Evolutionary conservation across 306 rosid genomes (phyloP).

Genomic region (Hippophae gyantsensis): DNA sequence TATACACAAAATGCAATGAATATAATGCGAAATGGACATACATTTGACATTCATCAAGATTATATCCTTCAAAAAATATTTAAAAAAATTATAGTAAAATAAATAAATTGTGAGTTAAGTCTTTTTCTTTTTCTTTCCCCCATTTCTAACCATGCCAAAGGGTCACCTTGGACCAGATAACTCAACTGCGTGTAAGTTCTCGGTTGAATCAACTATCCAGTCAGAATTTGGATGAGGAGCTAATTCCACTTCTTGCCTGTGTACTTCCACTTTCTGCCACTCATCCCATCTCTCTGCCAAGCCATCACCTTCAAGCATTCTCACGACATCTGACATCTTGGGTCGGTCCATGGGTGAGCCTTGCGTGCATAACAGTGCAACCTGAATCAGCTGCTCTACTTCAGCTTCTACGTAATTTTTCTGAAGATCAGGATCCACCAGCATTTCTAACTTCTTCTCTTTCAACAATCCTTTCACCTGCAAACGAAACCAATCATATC

Average conservation of each 20-base stretch:
- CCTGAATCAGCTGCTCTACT: conserved; percentile 96
- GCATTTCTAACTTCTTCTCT: conserved; percentile 85
- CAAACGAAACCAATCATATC: conserved; percentile 14
- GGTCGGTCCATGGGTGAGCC: conserved; percentile 96
- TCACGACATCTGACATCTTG: conserved; percentile 94
- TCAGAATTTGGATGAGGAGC: conserved; percentile 84
- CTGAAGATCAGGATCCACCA: conserved; percentile 93
- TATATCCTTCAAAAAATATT: conserved; percentile 22
- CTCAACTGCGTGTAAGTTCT: conserved; percentile 92
- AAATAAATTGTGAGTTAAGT: conserved; percentile 32
- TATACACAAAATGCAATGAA: conserved; percentile 83
- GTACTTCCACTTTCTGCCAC: conserved; percentile 96
- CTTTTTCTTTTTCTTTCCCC: conserved; percentile 22
- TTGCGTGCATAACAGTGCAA: conserved; percentile 94
- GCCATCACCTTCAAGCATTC: conserved; percentile 98
- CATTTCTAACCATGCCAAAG: conserved; percentile 16
- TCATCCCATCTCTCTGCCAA: conserved; percentile 99
- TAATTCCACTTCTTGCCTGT: conserved; percentile 80
- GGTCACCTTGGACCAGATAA: conserved; percentile 99
- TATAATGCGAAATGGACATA: conserved; percentile 54
- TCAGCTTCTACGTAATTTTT: conserved; percentile 73
- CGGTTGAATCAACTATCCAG: conserved; percentile 94
- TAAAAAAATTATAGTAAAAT: conserved; percentile 29
- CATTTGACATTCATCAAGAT: conserved; percentile 45
- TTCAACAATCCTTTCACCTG: conserved; percentile 91